Base-by-base conservation (phyloP, 345 rosid genomes). In the Boechera stricta region DNA sequence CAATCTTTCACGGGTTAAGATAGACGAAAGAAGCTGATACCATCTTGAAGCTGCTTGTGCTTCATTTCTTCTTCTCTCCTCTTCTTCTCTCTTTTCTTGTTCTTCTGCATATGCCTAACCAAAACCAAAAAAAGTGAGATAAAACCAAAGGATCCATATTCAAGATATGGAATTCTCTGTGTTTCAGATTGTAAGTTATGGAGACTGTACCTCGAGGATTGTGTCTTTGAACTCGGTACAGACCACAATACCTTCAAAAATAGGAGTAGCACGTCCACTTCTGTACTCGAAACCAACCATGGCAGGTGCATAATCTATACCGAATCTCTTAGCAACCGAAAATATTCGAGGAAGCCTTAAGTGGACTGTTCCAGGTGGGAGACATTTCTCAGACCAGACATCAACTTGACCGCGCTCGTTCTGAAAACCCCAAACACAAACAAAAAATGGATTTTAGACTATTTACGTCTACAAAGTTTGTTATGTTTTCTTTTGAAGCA, bases 371-470 rank as follows among this genome's bases (percentile, higher is more conserved):
- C 98, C 98, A 0, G 85, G 91, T 35, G 98, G 98, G 48, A 94
- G 90, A 81, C 98, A 94, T 82, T 92, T 94, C 87, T 92, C 98
- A 55, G 98, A 94, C 98, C 98, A 94, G 48, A 94, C 96, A 11
- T 94, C 98, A 74, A 94, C 97, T 84, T 94, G 97, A 47, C 98
- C 97, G 10, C 97, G 96, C 77, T 90, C 98, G 73, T 94, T 90
- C 98, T 94, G 77, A 70, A 70, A 79, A 59, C 21, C 21, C 21
- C 21, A 21, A 21, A 21, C 21, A 21, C 21, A 21, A 21, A 21
- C 21, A 44, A 13, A 5, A 47, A 7, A 31, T 3, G 41, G 15
- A 61, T 0, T 48, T 18, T 29, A 59, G 16, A n/a, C 44, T 36
- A 24, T 4, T 24, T 16, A 5, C n/a, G 38, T 64, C 48, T 33